Conservation (phyloP, 306 rosid genomes). For the Trifolium repens region DNA sequence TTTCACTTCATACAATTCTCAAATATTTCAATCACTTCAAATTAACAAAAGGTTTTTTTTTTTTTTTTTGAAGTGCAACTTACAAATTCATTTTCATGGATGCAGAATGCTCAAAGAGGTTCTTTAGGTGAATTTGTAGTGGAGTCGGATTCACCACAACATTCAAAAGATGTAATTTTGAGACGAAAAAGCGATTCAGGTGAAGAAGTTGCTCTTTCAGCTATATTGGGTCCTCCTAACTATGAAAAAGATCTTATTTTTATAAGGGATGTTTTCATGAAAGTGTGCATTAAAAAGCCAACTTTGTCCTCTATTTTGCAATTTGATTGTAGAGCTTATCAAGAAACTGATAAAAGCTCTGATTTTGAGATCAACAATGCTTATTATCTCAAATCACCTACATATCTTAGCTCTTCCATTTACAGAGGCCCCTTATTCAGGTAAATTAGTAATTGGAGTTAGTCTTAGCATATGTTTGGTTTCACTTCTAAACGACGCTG, state of each 20-base stretch:
- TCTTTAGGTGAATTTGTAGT: conserved; percentile 63
- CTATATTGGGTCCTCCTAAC: conserved; percentile 57
- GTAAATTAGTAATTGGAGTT: conserved; percentile 14
- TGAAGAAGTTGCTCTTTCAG: conserved; percentile 80
- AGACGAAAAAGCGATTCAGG: conserved; percentile 62
- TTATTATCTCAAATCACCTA: conserved; percentile 54
- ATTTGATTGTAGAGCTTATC: conserved; percentile 65
- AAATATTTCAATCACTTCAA: not conserved
- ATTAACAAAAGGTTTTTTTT: too few relatives aligned
- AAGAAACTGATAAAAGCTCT: conserved; percentile 44
- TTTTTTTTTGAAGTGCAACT: too few relatives aligned
- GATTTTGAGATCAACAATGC: conserved; percentile 52
- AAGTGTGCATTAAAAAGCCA: conserved; percentile 78
- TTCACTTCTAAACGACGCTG: too few relatives aligned
- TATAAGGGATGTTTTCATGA: conserved; percentile 67
- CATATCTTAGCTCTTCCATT: conserved; percentile 36
- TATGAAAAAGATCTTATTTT: conserved; percentile 39
- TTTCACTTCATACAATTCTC: conserved; percentile 1
- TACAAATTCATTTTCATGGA: not conserved
- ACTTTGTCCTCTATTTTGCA: conserved; percentile 64
- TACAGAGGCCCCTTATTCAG: conserved; percentile 54
- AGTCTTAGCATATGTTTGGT: not conserved
- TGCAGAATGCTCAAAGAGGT: conserved; percentile 51
- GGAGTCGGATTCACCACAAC: conserved; percentile 57
- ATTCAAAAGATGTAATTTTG: conserved; percentile 70